Evolutionary conservation across 1,284 basidiomycete genomes (phyloP).

Genomic region (Puccinia brachypodii): DNA sequence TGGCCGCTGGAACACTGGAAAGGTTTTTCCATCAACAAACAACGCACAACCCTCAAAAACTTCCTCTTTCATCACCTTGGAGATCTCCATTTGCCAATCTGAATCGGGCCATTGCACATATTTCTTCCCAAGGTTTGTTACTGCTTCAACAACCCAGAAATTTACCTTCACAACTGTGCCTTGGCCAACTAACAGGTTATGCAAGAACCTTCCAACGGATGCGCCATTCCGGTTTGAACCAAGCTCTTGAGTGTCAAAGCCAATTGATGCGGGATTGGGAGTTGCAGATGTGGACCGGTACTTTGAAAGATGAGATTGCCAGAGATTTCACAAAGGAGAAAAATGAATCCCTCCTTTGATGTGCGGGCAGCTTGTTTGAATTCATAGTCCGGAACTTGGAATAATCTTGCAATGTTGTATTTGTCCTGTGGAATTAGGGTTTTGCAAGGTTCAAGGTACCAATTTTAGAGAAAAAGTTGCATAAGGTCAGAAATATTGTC

Average conservation of each 20-base stretch:
- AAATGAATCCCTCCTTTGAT: background rate
- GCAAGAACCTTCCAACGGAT: slow-evolving; percentile 8
- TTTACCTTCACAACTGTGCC: background rate
- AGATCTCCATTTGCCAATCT: background rate
- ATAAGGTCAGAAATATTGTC: background rate
- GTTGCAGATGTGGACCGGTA: background rate
- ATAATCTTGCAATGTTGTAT: background rate
- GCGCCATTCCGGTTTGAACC: slow-evolving; percentile 11
- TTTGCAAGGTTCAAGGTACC: background rate
- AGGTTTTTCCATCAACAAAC: slow-evolving; percentile 14
- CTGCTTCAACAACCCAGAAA: background rate
- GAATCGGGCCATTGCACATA: background rate
- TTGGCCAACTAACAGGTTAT: background rate
- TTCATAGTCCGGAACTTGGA: background rate
- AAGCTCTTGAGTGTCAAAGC: slow-evolving; percentile 4
- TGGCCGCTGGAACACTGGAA: background rate
- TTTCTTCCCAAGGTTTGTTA: background rate
- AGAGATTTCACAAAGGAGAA: background rate
- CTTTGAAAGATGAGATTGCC: background rate
- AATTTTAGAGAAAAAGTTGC: background rate
- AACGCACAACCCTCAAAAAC: background rate
- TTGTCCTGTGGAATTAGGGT: background rate
- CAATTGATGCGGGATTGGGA: slow-evolving; percentile 9
- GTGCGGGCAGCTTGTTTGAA: background rate
- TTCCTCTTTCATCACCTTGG: background rate